These are phyloP conservation scores for Fusarium guadeloupense DNA, from an alignment of 2,329 filamentous ascomycete genomes.

Conservation along the genomic window DNA sequence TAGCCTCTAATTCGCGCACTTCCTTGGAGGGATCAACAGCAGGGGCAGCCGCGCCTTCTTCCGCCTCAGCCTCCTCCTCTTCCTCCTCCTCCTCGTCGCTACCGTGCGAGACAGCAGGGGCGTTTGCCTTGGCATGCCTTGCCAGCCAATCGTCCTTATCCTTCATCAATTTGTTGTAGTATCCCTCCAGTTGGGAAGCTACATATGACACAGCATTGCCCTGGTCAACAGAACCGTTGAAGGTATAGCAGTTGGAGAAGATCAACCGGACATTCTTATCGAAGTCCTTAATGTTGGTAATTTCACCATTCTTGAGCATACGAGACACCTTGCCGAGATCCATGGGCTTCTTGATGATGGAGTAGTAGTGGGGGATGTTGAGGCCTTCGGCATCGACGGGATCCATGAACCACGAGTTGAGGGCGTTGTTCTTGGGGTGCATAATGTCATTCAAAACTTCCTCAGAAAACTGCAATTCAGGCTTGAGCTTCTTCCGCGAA, in stretches of 20 bases:
- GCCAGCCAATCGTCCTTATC: conserved; percentile 85
- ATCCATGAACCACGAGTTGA: conserved; percentile 79
- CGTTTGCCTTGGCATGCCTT: conserved; percentile 68
- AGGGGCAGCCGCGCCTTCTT: conserved; percentile 50
- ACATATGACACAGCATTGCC: conserved; percentile 77
- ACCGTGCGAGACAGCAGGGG: conserved; percentile 71
- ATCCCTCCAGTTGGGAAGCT: conserved; percentile 75
- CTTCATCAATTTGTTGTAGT: conserved; percentile 80
- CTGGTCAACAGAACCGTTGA: conserved; percentile 70
- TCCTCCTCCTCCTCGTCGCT: conserved; percentile 72
- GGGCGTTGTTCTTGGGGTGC: conserved; percentile 73
- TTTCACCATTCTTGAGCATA: conserved; percentile 81
- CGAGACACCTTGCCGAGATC: conserved; percentile 83
- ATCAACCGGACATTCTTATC: conserved; percentile 84
- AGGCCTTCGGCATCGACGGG: conserved; percentile 94
- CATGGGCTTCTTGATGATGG: conserved; percentile 96
- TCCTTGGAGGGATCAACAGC: conserved; percentile 53
- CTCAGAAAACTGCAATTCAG: conserved; percentile 90
- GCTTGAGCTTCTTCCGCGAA: conserved; percentile 87
- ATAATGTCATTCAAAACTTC: conserved; percentile 81
- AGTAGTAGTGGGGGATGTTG: conserved; percentile 92
- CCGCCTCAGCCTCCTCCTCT: conserved; percentile 73
- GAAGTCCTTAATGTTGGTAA: conserved; percentile 84
- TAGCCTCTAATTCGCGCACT: conserved; percentile 62
- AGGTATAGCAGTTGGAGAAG: conserved; percentile 89